Evolutionary conservation across 257 asterid species (phyloP), one percentile per base, ranked within the genome.

Genomic region (Cynanchum wilfordii): DNA sequence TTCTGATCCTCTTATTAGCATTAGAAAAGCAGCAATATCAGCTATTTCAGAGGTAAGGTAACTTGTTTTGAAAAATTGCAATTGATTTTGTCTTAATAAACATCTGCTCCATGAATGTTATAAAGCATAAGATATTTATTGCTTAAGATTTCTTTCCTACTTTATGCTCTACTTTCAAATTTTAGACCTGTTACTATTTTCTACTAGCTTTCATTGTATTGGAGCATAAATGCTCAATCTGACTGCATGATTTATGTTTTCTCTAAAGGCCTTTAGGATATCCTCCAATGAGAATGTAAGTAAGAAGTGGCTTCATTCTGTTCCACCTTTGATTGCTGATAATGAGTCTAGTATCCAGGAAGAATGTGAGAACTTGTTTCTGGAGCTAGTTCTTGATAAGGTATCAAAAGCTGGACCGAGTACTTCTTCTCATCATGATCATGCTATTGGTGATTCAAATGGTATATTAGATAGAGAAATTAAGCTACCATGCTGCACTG

Each of bases 1-100:
- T 81, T 88, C 96, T 25, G 98, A 94, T 82, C 97, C 98, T 69
- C 97, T 94, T 79, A 91, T 94, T 82, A 94, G 99, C 85, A 94
- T 91, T 47, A 84, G 99, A 79, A 94, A 91, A 86, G 95, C 85
- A 58, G 99, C 97, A 62, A 71, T 88, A 38, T 82, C 90, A 24
- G 95, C 99, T 71, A 80, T 94, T 49, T 91, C 99, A 24, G 99
- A 94, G 99, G 99, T 94, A 78, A 78, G 73, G n/a, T 70, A 65
- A 69, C 45, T 6, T 62, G 67, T 62, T 24, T 30, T 62, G 67
- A 62, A 30, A 30, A 10, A 62, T 10, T 60, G 67, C 45, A 60
- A 30, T 17, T 29, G 44, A 60, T 12, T 25, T 55, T 55, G 19
- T 19, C 19, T 58, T 9, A 58, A 58, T 24, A 58, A 58, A 11